Conservation (phyloP, 2,329 filamentous ascomycete genomes). For the Fusarium nelsonii region DNA sequence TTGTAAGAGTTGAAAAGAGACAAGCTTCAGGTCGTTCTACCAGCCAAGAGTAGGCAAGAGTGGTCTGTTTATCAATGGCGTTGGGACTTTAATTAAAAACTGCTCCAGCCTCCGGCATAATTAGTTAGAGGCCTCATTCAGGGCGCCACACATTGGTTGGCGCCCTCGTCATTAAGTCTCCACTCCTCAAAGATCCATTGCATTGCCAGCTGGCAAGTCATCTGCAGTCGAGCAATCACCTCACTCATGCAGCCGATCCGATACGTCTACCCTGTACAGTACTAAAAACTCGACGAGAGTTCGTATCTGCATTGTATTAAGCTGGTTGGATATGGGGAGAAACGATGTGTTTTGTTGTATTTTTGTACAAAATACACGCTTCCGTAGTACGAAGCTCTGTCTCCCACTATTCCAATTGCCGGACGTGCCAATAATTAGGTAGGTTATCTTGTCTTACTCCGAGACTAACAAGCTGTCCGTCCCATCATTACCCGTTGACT, state of each 20-base stretch:
- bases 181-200: slow-evolving; percentile 36
- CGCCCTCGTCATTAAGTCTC: slow-evolving; percentile 32
- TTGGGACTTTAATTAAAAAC: slow-evolving; percentile 29
- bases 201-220: slow-evolving; percentile 50
- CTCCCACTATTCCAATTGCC: neutral
- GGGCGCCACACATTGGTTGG: slow-evolving; percentile 48
- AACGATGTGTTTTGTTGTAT: neutral
- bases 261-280: slow-evolving; percentile 35
- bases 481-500: slow-evolving; percentile 4
- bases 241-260: slow-evolving; percentile 40
- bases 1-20: slow-evolving; percentile 21
- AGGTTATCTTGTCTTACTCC: neutral
- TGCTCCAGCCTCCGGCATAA: slow-evolving; percentile 1
- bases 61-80: slow-evolving; percentile 21
- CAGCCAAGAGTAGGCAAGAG: slow-evolving; percentile 2
- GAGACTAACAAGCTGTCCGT: neutral
- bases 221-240: slow-evolving; percentile 29
- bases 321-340: neutral
- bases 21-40: slow-evolving; percentile 21
- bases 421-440: no score
- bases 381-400: neutral
- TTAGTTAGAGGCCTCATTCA: slow-evolving; percentile 40
- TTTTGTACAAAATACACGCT: neutral
- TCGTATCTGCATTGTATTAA: slow-evolving; percentile 2
- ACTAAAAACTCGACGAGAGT: neutral